phyloP scores from a whole-genome alignment of 2,329 filamentous ascomycete genomes.

The Trichoderma semiorbis region DNA sequence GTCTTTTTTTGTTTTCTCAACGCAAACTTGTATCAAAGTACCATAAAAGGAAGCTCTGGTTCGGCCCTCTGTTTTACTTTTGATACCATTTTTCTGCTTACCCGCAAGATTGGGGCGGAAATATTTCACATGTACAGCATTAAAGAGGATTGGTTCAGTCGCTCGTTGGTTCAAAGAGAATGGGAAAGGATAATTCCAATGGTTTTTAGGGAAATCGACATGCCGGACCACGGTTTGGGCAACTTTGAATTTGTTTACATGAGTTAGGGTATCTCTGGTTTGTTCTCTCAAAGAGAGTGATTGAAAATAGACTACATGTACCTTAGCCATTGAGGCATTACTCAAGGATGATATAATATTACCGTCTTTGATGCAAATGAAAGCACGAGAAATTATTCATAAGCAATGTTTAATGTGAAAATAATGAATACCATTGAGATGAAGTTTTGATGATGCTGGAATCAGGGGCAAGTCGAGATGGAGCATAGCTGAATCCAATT shows the following conservation, averaged over 20 bases:
- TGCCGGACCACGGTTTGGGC: background rate
- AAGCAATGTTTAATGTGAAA: background rate
- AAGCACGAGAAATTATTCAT: background rate
- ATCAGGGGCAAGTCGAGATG: background rate
- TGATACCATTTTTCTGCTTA: slow-evolving; percentile 8
- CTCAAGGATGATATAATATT: background rate
- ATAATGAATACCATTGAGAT: background rate
- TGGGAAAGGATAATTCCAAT: slow-evolving; percentile 14
- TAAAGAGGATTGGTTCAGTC: slow-evolving; percentile 15
- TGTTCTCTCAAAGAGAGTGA: slow-evolving; percentile 1
- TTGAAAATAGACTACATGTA: slow-evolving; percentile 13
- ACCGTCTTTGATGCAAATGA: background rate
- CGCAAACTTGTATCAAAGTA: background rate
- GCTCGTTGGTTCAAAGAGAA: slow-evolving; percentile 15
- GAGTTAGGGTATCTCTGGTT: slow-evolving; percentile 12
- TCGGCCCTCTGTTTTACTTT: background rate
- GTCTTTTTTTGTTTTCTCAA: background rate
- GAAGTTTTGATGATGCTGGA: background rate
- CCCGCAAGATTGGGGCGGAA: background rate
- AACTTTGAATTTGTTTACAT: slow-evolving; percentile 14
- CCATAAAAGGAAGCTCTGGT: background rate
- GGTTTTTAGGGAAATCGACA: slow-evolving; percentile 6
- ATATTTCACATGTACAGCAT: slow-evolving; percentile 3
- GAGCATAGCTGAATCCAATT: background rate
- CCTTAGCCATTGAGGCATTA: slow-evolving; percentile 2